Evolutionary conservation across 306 rosid species (phyloP).

Genomic region (Prosopis cineraria): DNA sequence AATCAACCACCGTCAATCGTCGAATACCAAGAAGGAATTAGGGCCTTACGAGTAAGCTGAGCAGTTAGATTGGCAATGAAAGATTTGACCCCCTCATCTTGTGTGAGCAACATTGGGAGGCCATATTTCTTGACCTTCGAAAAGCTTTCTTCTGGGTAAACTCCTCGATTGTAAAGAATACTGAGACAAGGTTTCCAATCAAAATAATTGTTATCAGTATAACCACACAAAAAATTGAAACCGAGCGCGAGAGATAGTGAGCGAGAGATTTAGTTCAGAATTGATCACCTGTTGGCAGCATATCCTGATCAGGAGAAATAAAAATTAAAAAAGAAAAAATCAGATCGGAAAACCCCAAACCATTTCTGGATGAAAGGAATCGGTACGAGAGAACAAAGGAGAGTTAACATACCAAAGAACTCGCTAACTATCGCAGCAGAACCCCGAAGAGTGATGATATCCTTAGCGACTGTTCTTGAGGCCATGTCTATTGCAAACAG

Average conservation of each 20-base stretch:
- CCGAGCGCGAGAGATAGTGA: neutral
- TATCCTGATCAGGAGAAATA: conserved; percentile 65
- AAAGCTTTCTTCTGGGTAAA: conserved; percentile 96
- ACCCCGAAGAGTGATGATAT: conserved; percentile 95
- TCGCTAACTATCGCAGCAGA: conserved; percentile 98
- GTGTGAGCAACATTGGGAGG: conserved; percentile 92
- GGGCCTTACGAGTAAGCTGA: conserved; percentile 78
- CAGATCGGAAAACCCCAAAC: conserved; percentile 2
- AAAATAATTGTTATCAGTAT: neutral
- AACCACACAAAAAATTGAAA: neutral
- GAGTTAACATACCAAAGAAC: conserved; percentile 69
- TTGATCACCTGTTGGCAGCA: conserved; percentile 85
- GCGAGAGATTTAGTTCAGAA: neutral
- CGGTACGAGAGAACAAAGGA: neutral
- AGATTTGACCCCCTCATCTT: conserved; percentile 88
- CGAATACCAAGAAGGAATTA: neutral
- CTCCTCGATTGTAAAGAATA: conserved; percentile 74
- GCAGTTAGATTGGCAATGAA: conserved; percentile 72
- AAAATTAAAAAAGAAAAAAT: neutral
- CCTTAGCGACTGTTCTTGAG: conserved; percentile 52
- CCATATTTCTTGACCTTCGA: conserved; percentile 94
- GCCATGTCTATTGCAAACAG: neutral
- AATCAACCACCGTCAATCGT: neutral
- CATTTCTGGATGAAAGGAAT: neutral
- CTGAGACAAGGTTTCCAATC: conserved; percentile 37